A percentile compares a stretch with the other conserved stretches of the same genome.
Conservation (phyloP, 176 grass and related monocot genomes). For the Avena sativa region DNA sequence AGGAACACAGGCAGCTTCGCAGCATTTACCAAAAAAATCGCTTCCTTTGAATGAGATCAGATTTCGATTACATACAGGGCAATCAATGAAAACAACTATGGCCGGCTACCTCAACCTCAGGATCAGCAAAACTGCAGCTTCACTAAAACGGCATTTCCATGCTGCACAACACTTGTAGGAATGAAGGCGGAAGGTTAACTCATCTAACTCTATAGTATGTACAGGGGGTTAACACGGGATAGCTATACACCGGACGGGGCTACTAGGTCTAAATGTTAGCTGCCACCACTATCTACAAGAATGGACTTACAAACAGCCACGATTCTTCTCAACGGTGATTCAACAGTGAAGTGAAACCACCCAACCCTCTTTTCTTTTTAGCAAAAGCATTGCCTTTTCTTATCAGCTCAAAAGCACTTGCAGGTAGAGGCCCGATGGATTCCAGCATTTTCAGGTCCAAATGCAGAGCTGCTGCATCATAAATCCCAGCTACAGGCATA, state of each 20-base stretch:
- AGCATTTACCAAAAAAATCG: conserved; percentile 47
- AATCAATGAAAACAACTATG: conserved; percentile 54
- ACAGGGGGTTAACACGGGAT: conserved; percentile 54
- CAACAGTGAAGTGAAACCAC: background rate
- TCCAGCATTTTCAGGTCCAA: conserved; percentile 19
- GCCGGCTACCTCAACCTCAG: conserved; percentile 41
- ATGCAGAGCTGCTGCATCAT: conserved; percentile 39
- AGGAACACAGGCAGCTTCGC: background rate
- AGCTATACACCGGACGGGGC: conserved; percentile 52
- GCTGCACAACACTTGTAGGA: conserved; percentile 53
- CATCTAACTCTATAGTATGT: conserved; percentile 61
- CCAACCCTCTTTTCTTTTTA: conserved; percentile 27
- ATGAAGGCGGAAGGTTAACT: conserved; percentile 44
- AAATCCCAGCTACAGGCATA: conserved; percentile 37
- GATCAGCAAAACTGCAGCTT: conserved; percentile 78
- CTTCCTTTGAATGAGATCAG: conserved; percentile 61
- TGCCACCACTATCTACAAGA: conserved; percentile 63
- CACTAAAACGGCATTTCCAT: conserved; percentile 51
- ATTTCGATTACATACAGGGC: conserved; percentile 62
- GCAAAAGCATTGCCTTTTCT: conserved; percentile 29
- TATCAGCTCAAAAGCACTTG: conserved; percentile 36
- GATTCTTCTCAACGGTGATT: conserved; percentile 39
- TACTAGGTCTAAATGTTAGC: conserved; percentile 64
- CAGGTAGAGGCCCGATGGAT: conserved; percentile 34
- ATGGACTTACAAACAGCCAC: conserved; percentile 40